A percentile compares a stretch with the other conserved stretches of the same genome.
Conservation (phyloP, 805 yeast genomes). For the Ogataea wickerhamii region DNA sequence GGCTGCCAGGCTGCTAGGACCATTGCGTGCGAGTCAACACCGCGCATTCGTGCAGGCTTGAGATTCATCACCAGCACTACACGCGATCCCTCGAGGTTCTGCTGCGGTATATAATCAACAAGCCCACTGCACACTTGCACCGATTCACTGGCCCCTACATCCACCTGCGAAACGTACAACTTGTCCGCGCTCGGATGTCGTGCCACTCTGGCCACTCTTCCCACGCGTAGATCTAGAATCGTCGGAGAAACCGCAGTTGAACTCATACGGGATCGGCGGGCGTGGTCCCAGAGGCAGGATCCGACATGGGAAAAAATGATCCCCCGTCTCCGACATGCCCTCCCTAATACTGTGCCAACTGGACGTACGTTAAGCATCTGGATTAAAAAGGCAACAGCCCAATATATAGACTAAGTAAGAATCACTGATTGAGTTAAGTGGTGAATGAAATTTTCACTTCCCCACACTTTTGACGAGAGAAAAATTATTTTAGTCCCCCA, state of each 20-base stretch:
- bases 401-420: too few relatives aligned
- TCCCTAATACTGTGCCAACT: too few relatives aligned
- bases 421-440: too few relatives aligned
- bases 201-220: conserved; percentile 42
- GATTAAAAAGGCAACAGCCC: too few relatives aligned
- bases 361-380: too few relatives aligned
- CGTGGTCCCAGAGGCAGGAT: too few relatives aligned
- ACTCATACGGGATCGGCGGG: too few relatives aligned
- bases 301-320: too few relatives aligned
- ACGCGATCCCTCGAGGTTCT: conserved; percentile 34
- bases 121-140: conserved; percentile 58
- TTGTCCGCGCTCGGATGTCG: conserved; percentile 57
- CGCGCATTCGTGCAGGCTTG: conserved; percentile 62
- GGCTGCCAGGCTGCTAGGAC: conserved; percentile 48
- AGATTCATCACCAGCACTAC: conserved; percentile 57
- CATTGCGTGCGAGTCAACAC: conserved; percentile 62
- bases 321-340: too few relatives aligned
- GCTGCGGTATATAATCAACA: conserved; percentile 40
- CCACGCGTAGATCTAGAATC: conserved; percentile 38
- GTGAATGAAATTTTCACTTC: neutral
- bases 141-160: conserved; percentile 22
- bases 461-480: neutral
- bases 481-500: conserved; percentile 26
- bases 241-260: conserved; percentile 23
- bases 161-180: conserved; percentile 53